Evolutionary conservation across 352 stramenopile genomes (phyloP).

Genomic region (Aphanomyces astaci): DNA sequence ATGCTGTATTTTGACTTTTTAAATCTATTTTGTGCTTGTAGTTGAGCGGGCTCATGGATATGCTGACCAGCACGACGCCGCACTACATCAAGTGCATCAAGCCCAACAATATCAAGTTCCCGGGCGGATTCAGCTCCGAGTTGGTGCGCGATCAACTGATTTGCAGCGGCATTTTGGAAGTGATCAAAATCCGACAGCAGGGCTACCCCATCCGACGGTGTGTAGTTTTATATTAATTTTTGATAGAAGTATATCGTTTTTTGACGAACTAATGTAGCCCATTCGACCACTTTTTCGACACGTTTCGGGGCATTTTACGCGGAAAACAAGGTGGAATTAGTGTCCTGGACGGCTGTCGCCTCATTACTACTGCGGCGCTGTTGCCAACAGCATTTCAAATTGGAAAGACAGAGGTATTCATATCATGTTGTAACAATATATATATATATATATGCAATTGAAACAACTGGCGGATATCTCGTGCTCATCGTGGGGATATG

Average conservation of each 20-base stretch:
- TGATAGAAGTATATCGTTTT: neutral
- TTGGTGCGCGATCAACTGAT: slow-evolving; percentile 85
- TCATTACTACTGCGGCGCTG: neutral
- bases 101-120: slow-evolving; percentile 90
- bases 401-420: slow-evolving; percentile 18
- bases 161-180: slow-evolving; percentile 89
- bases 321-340: neutral
- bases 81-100: slow-evolving; percentile 95
- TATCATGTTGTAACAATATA: neutral
- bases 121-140: slow-evolving; percentile 80
- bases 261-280: slow-evolving; percentile 29
- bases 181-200: slow-evolving; percentile 88
- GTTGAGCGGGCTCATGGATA: slow-evolving; percentile 70
- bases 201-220: slow-evolving; percentile 76
- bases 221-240: neutral
- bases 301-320: slow-evolving; percentile 35
- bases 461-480: neutral
- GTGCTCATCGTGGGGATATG: neutral
- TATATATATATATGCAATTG: neutral
- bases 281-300: slow-evolving; percentile 65
- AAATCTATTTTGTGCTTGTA: slow-evolving; percentile 34
- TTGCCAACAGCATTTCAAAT: slow-evolving; percentile 18
- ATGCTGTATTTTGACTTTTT: neutral
- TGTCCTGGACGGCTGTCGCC: neutral
- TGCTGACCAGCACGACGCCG: slow-evolving; percentile 79